Evolutionary conservation across 2,329 filamentous ascomycete genomes (phyloP), one percentile per base, ranked within the genome.

Genomic region (Biscogniauxia marginata): DNA sequence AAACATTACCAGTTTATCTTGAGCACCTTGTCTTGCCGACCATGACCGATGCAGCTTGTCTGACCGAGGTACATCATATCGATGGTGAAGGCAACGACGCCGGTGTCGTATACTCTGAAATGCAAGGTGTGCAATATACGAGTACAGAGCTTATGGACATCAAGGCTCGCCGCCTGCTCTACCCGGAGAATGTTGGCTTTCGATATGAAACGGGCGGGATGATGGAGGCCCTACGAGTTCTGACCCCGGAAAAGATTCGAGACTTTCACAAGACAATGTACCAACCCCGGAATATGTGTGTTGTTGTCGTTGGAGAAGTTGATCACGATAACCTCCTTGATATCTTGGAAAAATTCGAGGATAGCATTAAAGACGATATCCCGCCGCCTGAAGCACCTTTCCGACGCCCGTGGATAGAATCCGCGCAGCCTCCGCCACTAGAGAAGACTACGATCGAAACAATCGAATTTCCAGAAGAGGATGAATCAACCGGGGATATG

Each of bases 151-250:
- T 98, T 56, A 96, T 98, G 84, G 91, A 96, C 62, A 79, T 97
- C 55, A 84, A 85, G 62, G 88, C 91, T 52, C 87, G 90, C 44
- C 85, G 90, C 2, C 77, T 95, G 46, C 78, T 96, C 34, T 99
- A 98, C 66, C 93, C 93, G 0, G 86, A 95, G 71, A 89, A 90
- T 48, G 86, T 96, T 54, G 95, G 95, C 2, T 99, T 97, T 70
- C 87, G 93, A 56, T 98, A 97, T 65, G 95, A 99, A 75, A 99
- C 95, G n/a, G 95, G 95, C 11, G 95, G 95, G 13, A 91, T 97
- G 88, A 96, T 96, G 78, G 91, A 96, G 66, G 89, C 92, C 30
- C 80, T 99, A 50, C 87, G 95, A 45, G 86, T 92, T 3, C 77
- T 99, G 48, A 95, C 91, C 0, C 86, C 92, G 1, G 89, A 97